These are phyloP conservation scores for Tolypocladium ophioglossoides DNA, from an alignment of 2,329 filamentous ascomycete species.

Conservation along the genomic window DNA sequence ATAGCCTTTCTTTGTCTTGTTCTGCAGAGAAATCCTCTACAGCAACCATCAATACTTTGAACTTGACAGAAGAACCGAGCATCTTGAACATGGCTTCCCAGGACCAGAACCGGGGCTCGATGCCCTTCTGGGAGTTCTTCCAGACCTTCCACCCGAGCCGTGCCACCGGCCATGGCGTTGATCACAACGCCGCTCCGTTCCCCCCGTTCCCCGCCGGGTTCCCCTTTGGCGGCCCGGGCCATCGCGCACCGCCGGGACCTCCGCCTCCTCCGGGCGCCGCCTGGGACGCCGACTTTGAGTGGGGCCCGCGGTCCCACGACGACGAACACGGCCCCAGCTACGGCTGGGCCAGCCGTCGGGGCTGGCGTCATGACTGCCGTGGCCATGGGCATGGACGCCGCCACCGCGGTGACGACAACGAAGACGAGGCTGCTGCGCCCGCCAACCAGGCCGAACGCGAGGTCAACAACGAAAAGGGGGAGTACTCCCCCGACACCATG, in stretches of 20 bases:
- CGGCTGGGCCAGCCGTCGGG: conserved; percentile 8
- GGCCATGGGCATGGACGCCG: conserved; percentile 9
- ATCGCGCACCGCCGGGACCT: conserved; percentile 2
- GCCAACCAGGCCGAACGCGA: conserved; percentile 7
- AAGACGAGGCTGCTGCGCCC: conserved; percentile 3
- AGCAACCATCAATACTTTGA: not conserved
- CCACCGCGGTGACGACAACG: conserved; percentile 12
- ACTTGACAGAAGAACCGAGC: not conserved
- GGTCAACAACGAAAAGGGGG: conserved; percentile 19
- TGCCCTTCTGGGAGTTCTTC: conserved; percentile 23
- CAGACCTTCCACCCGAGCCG: conserved; percentile 20
- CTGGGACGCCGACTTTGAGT: conserved; percentile 11
- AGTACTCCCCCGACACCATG: conserved; percentile 22
- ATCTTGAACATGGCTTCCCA: conserved; percentile 12
- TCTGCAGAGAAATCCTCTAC: not conserved
- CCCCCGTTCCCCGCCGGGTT: conserved; percentile 19
- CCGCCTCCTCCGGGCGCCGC: conserved; percentile 7
- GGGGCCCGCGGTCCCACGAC: conserved; percentile 11
- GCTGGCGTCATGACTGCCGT: not conserved
- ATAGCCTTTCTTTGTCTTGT: no score
- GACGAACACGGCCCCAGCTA: conserved; percentile 9
- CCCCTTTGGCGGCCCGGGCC: conserved; percentile 16
- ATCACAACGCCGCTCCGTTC: conserved; percentile 19
- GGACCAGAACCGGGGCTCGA: conserved; percentile 6
- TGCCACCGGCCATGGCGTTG: conserved; percentile 24